Conservation (phyloP, 2,329 filamentous ascomycete genomes). For the Gnomoniopsis smithogilvyi region DNA sequence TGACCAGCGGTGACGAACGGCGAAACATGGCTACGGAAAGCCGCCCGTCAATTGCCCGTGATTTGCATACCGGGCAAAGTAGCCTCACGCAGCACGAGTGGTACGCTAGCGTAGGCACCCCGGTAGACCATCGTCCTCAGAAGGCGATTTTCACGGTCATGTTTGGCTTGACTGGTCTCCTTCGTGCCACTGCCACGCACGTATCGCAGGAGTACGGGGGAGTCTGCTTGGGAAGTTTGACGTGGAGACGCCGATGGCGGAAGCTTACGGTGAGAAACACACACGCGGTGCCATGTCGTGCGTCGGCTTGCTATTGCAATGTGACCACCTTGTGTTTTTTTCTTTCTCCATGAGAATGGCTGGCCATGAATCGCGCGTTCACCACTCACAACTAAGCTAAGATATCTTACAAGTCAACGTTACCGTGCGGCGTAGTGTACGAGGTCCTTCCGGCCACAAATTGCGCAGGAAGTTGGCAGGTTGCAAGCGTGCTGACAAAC, state of each 20-base stretch:
- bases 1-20: neutral
- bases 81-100: neutral
- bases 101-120: neutral
- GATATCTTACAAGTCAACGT: slow-evolving; percentile 9
- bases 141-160: neutral
- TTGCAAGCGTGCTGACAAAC: neutral
- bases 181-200: slow-evolving; percentile 3
- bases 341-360: too few species aligned
- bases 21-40: neutral
- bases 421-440: slow-evolving; percentile 9
- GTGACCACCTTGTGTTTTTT: too few species aligned
- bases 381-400: neutral
- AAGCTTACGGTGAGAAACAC: neutral
- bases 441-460: slow-evolving; percentile 6
- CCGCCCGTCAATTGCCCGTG: neutral
- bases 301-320: neutral
- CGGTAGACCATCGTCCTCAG: neutral
- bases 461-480: slow-evolving; percentile 8
- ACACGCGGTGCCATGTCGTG: slow-evolving; percentile 10
- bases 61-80: neutral
- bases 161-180: neutral
- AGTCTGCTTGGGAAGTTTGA: neutral
- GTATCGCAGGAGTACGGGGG: neutral
- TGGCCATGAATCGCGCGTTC: neutral
- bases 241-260: neutral